Conservation (phyloP, 1,284 basidiomycete genomes). For the Tilletia horrida region DNA sequence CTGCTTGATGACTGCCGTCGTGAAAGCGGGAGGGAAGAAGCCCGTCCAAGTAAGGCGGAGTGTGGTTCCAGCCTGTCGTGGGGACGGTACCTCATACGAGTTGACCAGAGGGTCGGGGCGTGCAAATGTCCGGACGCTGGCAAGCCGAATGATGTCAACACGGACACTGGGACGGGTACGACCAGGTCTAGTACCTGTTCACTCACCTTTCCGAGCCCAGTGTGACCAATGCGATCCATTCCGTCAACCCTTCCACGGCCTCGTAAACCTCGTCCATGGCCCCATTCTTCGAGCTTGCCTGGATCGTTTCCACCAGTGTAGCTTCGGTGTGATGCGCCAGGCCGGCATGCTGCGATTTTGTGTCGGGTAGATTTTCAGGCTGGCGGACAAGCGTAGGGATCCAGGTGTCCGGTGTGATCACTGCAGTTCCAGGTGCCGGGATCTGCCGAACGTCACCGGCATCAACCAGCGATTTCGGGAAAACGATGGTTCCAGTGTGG, state of each 20-base stretch:
- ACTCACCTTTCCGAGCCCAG: constrained; percentile 12
- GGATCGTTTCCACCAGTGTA: not conserved
- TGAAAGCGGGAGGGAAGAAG: not conserved
- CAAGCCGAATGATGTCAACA: not conserved
- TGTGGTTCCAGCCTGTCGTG: not conserved
- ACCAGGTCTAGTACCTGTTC: not conserved
- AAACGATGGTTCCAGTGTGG: not conserved
- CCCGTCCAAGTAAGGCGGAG: constrained; percentile 1
- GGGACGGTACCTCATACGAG: not conserved
- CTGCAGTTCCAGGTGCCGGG: not conserved
- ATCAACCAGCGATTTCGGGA: not conserved
- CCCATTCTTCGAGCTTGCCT: not conserved
- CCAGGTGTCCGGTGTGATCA: not conserved
- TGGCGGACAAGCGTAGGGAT: not conserved
- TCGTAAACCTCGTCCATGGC: not conserved
- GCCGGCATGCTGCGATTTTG: not conserved
- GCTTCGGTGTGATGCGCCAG: not conserved
- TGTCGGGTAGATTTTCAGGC: not conserved
- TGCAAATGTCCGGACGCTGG: not conserved
- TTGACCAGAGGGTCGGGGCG: constrained; percentile 6
- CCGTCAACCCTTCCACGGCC: not conserved
- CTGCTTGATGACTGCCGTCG: not conserved
- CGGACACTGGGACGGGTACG: too few species aligned
- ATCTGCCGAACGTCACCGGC: not conserved
- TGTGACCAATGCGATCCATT: not conserved